Evolutionary conservation across 148 eudicot species (phyloP).

Genomic region (Rhododendron griersonianum): DNA sequence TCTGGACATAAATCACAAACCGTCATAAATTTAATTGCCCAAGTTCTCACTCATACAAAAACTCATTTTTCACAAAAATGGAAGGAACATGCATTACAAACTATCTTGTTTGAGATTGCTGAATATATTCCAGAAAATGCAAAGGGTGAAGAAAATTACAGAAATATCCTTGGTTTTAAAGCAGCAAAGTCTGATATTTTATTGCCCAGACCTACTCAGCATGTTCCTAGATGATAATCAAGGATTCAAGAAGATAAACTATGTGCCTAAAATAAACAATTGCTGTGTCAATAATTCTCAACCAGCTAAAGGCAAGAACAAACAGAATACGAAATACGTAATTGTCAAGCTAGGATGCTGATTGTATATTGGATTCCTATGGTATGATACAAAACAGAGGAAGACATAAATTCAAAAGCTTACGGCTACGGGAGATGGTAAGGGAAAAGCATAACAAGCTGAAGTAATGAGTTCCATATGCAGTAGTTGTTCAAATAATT

Average conservation of each 20-base stretch:
- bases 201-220: not conserved
- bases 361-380: not conserved
- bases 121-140: not conserved
- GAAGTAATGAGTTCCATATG: not conserved
- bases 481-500: constrained; percentile 3
- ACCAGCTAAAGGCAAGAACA: not conserved
- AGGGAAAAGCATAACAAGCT: not conserved
- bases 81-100: not conserved
- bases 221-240: not conserved
- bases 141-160: not conserved
- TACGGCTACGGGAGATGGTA: not conserved
- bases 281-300: not conserved
- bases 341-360: not conserved
- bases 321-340: not conserved
- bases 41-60: not conserved
- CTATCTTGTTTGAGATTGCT: not conserved
- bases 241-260: not conserved
- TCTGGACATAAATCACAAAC: constrained; percentile 16
- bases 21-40: not conserved
- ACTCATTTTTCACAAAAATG: not conserved
- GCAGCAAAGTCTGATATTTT: not conserved
- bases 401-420: not conserved
- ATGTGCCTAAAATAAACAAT: not conserved
- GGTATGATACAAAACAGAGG: not conserved
- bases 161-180: not conserved